phyloP scores from a whole-genome alignment of 768 basidiomycete species.

The Exsudoporus frostii region DNA sequence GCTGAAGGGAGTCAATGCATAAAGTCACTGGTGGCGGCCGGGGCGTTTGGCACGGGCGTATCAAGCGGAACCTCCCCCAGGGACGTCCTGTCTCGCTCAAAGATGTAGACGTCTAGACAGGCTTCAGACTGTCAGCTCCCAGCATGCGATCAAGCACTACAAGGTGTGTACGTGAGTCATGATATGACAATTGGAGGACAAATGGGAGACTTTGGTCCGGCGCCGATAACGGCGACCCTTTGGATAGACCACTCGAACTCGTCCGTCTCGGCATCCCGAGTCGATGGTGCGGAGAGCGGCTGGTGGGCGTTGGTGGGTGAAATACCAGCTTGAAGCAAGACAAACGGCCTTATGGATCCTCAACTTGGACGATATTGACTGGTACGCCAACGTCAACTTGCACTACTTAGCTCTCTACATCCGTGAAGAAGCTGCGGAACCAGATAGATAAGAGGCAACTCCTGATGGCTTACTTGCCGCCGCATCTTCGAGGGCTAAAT shows the following conservation, averaged over 20 bases:
- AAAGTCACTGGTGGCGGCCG: neutral
- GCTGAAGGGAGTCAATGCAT: neutral
- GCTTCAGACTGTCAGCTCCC: neutral
- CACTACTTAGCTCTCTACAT: neutral
- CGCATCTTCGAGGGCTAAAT: neutral
- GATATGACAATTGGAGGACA: neutral
- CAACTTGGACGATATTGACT: neutral
- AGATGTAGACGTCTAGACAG: slow-evolving; percentile 1
- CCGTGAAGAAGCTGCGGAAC: neutral
- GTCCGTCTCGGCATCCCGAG: neutral
- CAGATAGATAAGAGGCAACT: neutral
- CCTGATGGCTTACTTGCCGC: neutral
- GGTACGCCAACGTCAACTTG: neutral
- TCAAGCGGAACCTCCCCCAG: neutral
- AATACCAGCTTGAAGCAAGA: neutral
- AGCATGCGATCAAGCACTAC: neutral
- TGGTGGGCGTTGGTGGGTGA: neutral
- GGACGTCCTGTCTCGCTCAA: slow-evolving; percentile 4
- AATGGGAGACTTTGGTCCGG: neutral
- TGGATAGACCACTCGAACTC: slow-evolving; percentile 1
- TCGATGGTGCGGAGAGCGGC: neutral
- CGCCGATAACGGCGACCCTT: slow-evolving; percentile 2
- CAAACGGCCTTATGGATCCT: neutral
- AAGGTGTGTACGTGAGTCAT: neutral
- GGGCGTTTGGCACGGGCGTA: too few relatives aligned